Percentiles rank a stretch among this genome's conserved stretches.
Conservation (phyloP, 179 eudicot genomes). For the Carnegiea gigantea region DNA sequence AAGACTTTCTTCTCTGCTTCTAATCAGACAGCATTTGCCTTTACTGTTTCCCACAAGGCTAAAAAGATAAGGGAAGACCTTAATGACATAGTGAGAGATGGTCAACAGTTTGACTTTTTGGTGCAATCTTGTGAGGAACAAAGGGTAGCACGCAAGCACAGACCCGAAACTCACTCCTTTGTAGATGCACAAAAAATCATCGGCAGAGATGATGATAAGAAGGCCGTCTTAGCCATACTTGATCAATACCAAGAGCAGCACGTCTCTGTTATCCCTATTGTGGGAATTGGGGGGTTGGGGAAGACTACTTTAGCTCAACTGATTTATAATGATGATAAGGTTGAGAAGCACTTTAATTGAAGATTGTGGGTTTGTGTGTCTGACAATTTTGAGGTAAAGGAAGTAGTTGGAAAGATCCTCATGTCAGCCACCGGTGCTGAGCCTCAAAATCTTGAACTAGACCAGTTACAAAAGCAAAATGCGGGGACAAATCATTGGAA, state of each 20-base stretch:
- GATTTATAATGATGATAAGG: conserved; percentile 13
- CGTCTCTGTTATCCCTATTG: conserved; percentile 15
- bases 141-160: not conserved
- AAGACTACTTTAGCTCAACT: conserved; percentile 27
- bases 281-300: conserved; percentile 28
- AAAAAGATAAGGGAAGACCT: not conserved
- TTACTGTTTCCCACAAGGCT: not conserved
- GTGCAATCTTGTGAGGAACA: not conserved
- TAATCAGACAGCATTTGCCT: not conserved
- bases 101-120: not conserved
- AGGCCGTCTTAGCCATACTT: not conserved
- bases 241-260: not conserved
- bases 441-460: not conserved
- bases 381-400: not conserved
- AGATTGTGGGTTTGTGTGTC: conserved; percentile 20
- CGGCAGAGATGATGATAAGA: not conserved
- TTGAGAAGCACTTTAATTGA: conserved; percentile 16
- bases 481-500: not conserved
- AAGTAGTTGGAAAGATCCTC: conserved; percentile 7
- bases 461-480: not conserved
- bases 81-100: not conserved
- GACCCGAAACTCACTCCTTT: not conserved
- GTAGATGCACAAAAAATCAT: not conserved
- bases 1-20: not conserved
- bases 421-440: not conserved